phyloP scores from a whole-genome alignment of 2,329 filamentous ascomycete genomes.

The Fusarium sp. region DNA sequence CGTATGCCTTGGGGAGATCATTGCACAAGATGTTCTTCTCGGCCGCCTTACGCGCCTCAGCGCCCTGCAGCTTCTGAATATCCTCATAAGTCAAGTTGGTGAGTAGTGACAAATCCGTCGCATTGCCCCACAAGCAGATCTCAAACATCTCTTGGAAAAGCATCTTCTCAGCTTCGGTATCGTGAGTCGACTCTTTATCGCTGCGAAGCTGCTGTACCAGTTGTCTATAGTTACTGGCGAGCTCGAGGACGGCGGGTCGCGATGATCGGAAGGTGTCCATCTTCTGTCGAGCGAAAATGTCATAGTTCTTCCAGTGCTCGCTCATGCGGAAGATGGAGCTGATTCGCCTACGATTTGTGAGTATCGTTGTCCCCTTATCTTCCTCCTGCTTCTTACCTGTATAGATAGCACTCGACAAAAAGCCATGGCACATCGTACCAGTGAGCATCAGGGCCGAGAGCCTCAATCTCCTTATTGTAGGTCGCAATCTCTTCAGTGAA shows the following conservation, averaged over 20 bases:
- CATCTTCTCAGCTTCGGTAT: slow-evolving; percentile 76
- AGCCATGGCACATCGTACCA: slow-evolving; percentile 93
- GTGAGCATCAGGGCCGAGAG: slow-evolving; percentile 72
- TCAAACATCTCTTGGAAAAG: slow-evolving; percentile 94
- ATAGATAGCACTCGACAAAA: slow-evolving; percentile 93
- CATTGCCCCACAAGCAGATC: slow-evolving; percentile 97
- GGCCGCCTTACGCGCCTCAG: slow-evolving; percentile 83
- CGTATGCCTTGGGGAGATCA: slow-evolving; percentile 80
- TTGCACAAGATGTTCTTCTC: slow-evolving; percentile 95
- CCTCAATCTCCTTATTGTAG: slow-evolving; percentile 88
- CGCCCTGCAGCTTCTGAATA: slow-evolving; percentile 94
- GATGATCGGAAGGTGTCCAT: slow-evolving; percentile 92
- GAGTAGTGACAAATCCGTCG: slow-evolving; percentile 90
- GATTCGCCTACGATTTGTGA: slow-evolving; percentile 68
- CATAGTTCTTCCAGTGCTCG: slow-evolving; percentile 87
- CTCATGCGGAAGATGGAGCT: slow-evolving; percentile 81
- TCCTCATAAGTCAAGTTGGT: slow-evolving; percentile 94
- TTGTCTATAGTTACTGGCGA: slow-evolving; percentile 81
- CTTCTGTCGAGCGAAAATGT: slow-evolving; percentile 91
- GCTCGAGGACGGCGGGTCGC: slow-evolving; percentile 83
- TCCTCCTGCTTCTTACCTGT: slow-evolving; percentile 64
- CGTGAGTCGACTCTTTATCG: slow-evolving; percentile 62
- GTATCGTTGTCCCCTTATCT: background rate
- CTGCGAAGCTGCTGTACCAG: slow-evolving; percentile 74
- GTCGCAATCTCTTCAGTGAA: slow-evolving; percentile 79